A percentile compares a stretch with the other conserved stretches of the same genome.
phyloP scores from a whole-genome alignment of 1,139 yeast genomes.

The Taiozyma sp. region DNA sequence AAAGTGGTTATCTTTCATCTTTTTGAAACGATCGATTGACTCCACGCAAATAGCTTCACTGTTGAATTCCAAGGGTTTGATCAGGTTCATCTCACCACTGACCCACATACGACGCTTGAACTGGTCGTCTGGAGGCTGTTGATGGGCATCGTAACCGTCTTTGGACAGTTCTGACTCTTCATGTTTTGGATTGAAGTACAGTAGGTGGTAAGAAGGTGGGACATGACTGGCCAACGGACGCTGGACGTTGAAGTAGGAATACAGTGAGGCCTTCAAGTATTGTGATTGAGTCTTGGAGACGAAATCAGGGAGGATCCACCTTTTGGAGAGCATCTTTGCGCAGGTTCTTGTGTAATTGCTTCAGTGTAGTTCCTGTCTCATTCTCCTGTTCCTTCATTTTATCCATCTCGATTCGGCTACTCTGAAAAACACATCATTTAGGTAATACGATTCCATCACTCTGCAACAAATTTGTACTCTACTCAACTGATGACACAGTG shows the following conservation, averaged over 20 bases:
- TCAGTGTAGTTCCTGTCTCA: not conserved
- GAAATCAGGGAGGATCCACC: constrained; percentile 16
- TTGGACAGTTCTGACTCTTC: constrained; percentile 43
- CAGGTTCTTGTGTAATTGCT: not conserved
- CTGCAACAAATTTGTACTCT: no score
- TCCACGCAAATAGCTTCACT: constrained; percentile 40
- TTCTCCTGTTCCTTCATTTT: not conserved
- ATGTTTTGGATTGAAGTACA: constrained; percentile 55
- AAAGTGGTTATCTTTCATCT: constrained; percentile 33
- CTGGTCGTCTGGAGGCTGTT: constrained; percentile 46
- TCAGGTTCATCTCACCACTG: constrained; percentile 53
- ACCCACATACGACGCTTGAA: constrained; percentile 77
- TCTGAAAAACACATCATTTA: no score
- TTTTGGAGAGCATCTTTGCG: constrained; percentile 3
- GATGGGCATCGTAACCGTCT: constrained; percentile 84
- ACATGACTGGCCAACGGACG: constrained; percentile 10
- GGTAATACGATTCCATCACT: no score
- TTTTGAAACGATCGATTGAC: constrained; percentile 32
- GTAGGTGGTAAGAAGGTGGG: constrained; percentile 54
- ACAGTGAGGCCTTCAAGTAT: constrained; percentile 17
- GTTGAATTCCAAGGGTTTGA: constrained; percentile 33
- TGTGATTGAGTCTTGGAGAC: constrained; percentile 17
- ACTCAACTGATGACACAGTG: no score
- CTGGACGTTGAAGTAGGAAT: constrained; percentile 20
- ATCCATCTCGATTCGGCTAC: no score